Evolutionary conservation across 2,329 filamentous ascomycete species (phyloP).

Genomic region (Aspergillus bombycis): DNA sequence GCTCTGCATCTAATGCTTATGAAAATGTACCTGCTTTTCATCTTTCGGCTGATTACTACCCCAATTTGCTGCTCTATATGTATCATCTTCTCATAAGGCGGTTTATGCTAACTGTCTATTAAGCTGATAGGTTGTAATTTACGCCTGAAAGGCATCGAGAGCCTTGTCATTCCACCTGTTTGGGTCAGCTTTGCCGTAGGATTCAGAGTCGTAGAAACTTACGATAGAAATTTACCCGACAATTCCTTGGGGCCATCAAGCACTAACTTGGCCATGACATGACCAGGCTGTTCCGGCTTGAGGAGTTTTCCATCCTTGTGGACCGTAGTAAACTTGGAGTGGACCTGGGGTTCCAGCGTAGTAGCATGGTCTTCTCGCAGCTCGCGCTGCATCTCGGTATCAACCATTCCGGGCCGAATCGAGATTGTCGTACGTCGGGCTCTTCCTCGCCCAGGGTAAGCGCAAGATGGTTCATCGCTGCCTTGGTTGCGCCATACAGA

Average conservation of each 20-base stretch:
- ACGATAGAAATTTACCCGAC: conserved; percentile 71
- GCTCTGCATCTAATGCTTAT: conserved; percentile 54
- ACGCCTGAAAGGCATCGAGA: conserved; percentile 48
- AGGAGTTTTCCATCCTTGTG: conserved; percentile 74
- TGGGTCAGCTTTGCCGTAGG: conserved; percentile 26
- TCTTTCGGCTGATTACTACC: conserved; percentile 62
- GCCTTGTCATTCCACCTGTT: conserved; percentile 51
- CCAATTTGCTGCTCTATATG: conserved; percentile 19
- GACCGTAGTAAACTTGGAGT: conserved; percentile 67
- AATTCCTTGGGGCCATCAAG: conserved; percentile 66
- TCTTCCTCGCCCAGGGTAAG: conserved; percentile 35
- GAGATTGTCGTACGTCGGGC: conserved; percentile 31
- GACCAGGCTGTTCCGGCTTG: conserved; percentile 79
- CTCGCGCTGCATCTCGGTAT: conserved; percentile 51
- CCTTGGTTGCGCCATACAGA: conserved; percentile 41
- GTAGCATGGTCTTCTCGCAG: conserved; percentile 72
- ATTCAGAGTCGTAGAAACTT: conserved; percentile 19
- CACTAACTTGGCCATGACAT: conserved; percentile 81
- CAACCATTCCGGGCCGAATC: conserved; percentile 38
- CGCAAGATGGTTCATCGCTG: conserved; percentile 39
- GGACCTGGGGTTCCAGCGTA: conserved; percentile 61
- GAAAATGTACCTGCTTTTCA: conserved; percentile 64
- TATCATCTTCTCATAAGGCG: conserved; percentile 26
- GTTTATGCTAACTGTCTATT: conserved; percentile 34
- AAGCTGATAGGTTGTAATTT: conserved; percentile 22